Conservation (phyloP, 345 rosid species). For the Moringa oleifera region DNA sequence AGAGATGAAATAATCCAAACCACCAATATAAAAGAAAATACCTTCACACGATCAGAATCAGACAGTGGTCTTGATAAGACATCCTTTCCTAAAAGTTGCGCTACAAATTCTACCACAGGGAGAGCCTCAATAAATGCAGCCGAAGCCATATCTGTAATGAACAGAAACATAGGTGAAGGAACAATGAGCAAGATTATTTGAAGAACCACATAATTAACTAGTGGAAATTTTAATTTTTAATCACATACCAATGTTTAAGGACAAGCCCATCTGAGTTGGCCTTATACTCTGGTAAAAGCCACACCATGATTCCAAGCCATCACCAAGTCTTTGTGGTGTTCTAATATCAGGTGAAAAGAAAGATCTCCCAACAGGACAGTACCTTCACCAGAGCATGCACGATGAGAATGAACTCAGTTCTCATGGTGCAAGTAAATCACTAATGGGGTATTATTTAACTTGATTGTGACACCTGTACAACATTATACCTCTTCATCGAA, state of each 20-base stretch:
- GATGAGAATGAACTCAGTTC: neutral
- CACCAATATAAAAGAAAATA: constrained; percentile 13
- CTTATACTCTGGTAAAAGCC: constrained; percentile 97
- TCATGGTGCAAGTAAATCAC: neutral
- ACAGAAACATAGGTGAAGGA: neutral
- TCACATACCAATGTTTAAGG: constrained; percentile 77
- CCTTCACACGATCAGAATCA: constrained; percentile 96
- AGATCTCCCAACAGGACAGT: constrained; percentile 80
- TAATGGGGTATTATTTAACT: neutral
- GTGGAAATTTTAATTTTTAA: neutral
- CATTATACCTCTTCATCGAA: constrained; percentile 59
- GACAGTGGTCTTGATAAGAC: constrained; percentile 69
- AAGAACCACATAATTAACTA: neutral
- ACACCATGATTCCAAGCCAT: constrained; percentile 98
- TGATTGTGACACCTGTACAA: neutral
- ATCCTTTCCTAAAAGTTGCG: constrained; percentile 84
- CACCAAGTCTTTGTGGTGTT: constrained; percentile 79
- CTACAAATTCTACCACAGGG: constrained; percentile 91
- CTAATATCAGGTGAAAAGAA: constrained; percentile 87
- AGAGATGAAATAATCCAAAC: constrained; percentile 2
- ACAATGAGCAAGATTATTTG: neutral
- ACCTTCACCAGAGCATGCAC: constrained; percentile 29
- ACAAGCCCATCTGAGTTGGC: constrained; percentile 98
- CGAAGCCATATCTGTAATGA: constrained; percentile 76
- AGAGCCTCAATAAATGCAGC: constrained; percentile 99